These are phyloP conservation scores for Botrytis galanthina DNA, from an alignment of 2,329 filamentous ascomycete genomes.

Conservation along the genomic window DNA sequence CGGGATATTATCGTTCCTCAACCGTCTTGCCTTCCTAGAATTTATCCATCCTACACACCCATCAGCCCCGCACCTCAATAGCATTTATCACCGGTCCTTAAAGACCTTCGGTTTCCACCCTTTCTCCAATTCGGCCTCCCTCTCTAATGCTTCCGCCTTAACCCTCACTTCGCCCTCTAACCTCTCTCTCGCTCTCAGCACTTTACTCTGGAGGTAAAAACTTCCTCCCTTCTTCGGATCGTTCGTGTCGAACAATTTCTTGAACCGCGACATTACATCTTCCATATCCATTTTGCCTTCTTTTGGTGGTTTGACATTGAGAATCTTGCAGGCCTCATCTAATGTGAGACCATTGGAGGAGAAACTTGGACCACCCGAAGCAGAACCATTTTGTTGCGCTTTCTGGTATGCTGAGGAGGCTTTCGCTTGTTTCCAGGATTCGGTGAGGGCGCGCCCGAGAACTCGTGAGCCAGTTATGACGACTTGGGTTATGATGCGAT, in stretches of 20 bases:
- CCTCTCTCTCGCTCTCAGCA: conserved; percentile 84
- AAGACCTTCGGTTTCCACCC: conserved; percentile 96
- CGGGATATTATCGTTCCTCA: background rate
- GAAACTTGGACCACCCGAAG: conserved; percentile 48
- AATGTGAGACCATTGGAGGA: conserved; percentile 76
- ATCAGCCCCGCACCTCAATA: conserved; percentile 5
- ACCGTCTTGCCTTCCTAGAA: background rate
- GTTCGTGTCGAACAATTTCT: conserved; percentile 90
- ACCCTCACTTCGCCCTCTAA: conserved; percentile 84
- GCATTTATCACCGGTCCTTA: conserved; percentile 65
- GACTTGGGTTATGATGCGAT: conserved; percentile 92
- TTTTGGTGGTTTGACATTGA: conserved; percentile 89
- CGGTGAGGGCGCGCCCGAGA: conserved; percentile 85
- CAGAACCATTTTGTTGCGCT: conserved; percentile 59
- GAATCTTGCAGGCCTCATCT: conserved; percentile 94
- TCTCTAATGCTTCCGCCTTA: conserved; percentile 65
- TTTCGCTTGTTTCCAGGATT: conserved; percentile 93
- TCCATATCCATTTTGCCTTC: conserved; percentile 75
- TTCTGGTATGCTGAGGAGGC: conserved; percentile 81
- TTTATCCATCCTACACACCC: background rate
- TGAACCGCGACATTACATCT: conserved; percentile 81
- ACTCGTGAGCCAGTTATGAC: conserved; percentile 88
- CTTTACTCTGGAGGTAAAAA: conserved; percentile 98
- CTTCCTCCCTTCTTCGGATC: conserved; percentile 94
- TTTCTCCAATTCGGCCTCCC: conserved; percentile 75